phyloP scores from a whole-genome alignment of 1,139 yeast genomes.

The Insectozyma bohioensis region DNA sequence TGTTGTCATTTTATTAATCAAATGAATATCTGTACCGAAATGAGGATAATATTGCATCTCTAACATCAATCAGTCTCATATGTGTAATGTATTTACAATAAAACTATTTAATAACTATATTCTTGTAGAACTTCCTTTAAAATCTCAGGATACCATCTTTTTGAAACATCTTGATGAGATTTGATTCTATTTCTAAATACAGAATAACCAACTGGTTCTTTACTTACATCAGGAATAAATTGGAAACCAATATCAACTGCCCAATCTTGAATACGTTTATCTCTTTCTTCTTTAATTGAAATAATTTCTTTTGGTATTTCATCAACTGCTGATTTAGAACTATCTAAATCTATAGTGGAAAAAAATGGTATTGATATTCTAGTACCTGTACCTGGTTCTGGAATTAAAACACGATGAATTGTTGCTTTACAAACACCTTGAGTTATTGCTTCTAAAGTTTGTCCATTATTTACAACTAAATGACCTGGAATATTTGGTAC shows the following conservation, averaged over 20 bases:
- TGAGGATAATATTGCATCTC: no score
- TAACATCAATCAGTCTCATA: no score
- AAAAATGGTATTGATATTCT: constrained; percentile 55
- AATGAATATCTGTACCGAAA: no score
- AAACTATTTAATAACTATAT: constrained; percentile 9
- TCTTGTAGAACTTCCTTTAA: constrained; percentile 30
- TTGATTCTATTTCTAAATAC: constrained; percentile 64
- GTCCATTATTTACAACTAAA: constrained; percentile 55
- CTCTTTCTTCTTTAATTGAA: constrained; percentile 34
- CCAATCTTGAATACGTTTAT: constrained; percentile 36
- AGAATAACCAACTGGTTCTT: constrained; percentile 56
- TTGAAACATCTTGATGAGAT: constrained; percentile 68
- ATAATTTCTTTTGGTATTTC: constrained; percentile 34
- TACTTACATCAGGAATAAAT: constrained; percentile 41
- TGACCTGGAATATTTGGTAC: constrained; percentile 45
- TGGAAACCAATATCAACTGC: constrained; percentile 52
- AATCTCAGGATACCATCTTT: constrained; percentile 59
- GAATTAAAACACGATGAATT: constrained; percentile 61
- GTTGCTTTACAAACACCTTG: constrained; percentile 63
- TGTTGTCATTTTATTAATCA: no score
- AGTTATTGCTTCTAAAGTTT: constrained; percentile 54
- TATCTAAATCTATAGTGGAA: constrained; percentile 51
- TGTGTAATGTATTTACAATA: neutral
- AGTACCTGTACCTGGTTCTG: constrained; percentile 52
- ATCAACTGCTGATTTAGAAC: constrained; percentile 33